Base-by-base conservation (phyloP, 2,329 filamentous ascomycete genomes). In the Neoarthrinium moseri region DNA sequence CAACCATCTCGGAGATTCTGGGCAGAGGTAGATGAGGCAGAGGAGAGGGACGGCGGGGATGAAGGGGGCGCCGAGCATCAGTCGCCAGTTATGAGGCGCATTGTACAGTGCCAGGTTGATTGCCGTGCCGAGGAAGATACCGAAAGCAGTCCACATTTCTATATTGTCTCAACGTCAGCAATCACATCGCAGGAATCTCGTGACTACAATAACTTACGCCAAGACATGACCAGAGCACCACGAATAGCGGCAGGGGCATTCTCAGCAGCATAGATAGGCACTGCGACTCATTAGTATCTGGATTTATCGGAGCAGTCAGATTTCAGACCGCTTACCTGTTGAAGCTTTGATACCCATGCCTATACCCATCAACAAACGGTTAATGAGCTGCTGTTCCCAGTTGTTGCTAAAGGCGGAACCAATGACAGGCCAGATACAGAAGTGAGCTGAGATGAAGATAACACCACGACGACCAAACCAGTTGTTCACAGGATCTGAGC, bases 171-270 rank as follows among this genome's bases (percentile, higher is more conserved):
- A n/a, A n/a, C n/a, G n/a, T n/a, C n/a, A n/a, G n/a, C n/a, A n/a
- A n/a, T n/a, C n/a, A n/a, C n/a, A n/a, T n/a, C n/a, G n/a, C n/a
- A n/a, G n/a, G n/a, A n/a, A n/a, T n/a, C n/a, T n/a, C n/a, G n/a
- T n/a, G n/a, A n/a, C n/a, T n/a, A n/a, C n/a, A 17, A 45, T 32
- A 32, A 56, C 56, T 55, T 51, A 58, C 61, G 85, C 87, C 88
- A 92, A 51, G 83, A 84, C 87, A 92, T 92, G 51, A 91, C 87
- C 15, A 94, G 72, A 6, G 85, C 87, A 52, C 87, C 86, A 60
- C 87, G 80, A 45, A 90, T 84, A 2, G 73, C 64, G 2, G 86
- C 82, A 0, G 87, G 87, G 0, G 83, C 79, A 46, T 81, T 87
- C 63, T 91, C 87, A 2, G 87, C 87, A 0, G 86, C 83, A 56